These are phyloP conservation scores for Houttuynia cordata DNA, from an alignment of 164 flowering plant genomes.

Conservation along the genomic window DNA sequence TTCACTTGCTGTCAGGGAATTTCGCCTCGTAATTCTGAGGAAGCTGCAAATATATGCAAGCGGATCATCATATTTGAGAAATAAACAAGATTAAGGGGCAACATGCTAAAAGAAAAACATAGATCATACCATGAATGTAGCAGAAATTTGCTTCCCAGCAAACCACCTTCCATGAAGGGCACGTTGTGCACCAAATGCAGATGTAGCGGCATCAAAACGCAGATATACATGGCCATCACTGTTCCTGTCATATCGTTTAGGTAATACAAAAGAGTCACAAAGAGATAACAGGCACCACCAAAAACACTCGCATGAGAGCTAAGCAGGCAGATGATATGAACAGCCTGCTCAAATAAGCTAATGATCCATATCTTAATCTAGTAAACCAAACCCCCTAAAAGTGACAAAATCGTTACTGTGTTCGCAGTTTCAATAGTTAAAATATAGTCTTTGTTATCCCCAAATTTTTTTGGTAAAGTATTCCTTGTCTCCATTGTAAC, in stretches of 20 bases:
- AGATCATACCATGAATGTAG: constrained; percentile 61
- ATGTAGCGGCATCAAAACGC: constrained; percentile 63
- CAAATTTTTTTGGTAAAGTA: too few relatives aligned
- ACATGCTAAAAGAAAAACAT: not conserved
- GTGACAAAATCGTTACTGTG: too few relatives aligned
- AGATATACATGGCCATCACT: constrained; percentile 79
- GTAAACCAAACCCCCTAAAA: too few relatives aligned
- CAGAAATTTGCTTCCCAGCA: constrained; percentile 69
- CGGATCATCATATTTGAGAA: not conserved
- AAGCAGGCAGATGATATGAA: too few relatives aligned
- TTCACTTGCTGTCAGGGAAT: not conserved
- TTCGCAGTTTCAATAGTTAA: too few relatives aligned
- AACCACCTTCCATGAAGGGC: constrained; percentile 89
- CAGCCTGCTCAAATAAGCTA: too few relatives aligned
- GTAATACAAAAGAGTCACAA: not conserved
- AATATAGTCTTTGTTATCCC: too few relatives aligned
- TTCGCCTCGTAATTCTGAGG: constrained; percentile 2
- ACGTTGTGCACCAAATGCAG: constrained; percentile 52
- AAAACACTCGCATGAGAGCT: not conserved
- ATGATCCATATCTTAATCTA: too few relatives aligned
- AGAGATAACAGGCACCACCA: not conserved
- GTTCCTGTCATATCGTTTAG: constrained; percentile 27
- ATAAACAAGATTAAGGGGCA: not conserved
- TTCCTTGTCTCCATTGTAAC: too few relatives aligned
- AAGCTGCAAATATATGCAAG: not conserved